Evolutionary conservation across 495 filamentous ascomycete genomes (phyloP).

Genomic region (Lasiosphaeriaceae sp.): DNA sequence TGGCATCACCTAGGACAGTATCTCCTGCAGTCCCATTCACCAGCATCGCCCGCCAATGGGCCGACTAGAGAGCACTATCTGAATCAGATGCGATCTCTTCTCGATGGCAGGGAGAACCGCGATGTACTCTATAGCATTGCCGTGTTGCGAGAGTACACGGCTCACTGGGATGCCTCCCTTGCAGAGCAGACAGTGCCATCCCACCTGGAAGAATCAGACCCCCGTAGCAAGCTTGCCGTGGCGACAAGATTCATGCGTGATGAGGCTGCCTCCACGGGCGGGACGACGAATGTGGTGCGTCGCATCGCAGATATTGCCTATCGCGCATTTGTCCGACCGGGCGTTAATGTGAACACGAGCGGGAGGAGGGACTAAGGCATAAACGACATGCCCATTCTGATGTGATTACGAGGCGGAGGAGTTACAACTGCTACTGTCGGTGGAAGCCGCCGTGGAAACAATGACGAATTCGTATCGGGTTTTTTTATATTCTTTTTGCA

Average conservation of each 20-base stretch:
- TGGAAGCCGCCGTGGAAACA: too few relatives aligned
- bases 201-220: slow-evolving; percentile 64
- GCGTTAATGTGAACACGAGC: slow-evolving; percentile 25
- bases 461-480: too few relatives aligned
- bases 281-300: slow-evolving; percentile 76
- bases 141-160: slow-evolving; percentile 69
- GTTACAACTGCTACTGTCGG: too few relatives aligned
- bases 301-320: slow-evolving; percentile 69
- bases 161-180: slow-evolving; percentile 61
- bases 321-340: slow-evolving; percentile 41
- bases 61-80: slow-evolving; percentile 61
- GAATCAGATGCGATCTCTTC: slow-evolving; percentile 55
- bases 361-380: neutral
- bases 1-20: slow-evolving; percentile 75
- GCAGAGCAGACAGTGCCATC: slow-evolving; percentile 55
- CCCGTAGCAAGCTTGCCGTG: slow-evolving; percentile 68
- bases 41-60: slow-evolving; percentile 32
- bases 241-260: slow-evolving; percentile 78
- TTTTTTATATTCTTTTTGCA: too few relatives aligned
- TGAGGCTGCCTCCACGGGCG: slow-evolving; percentile 63
- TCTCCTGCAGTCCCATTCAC: slow-evolving; percentile 60
- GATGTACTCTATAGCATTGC: slow-evolving; percentile 89
- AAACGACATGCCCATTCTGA: too few relatives aligned
- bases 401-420: too few relatives aligned
- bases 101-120: slow-evolving; percentile 80